Conservation (phyloP, 176 grass and related monocot species). For the Zizania latifolia region DNA sequence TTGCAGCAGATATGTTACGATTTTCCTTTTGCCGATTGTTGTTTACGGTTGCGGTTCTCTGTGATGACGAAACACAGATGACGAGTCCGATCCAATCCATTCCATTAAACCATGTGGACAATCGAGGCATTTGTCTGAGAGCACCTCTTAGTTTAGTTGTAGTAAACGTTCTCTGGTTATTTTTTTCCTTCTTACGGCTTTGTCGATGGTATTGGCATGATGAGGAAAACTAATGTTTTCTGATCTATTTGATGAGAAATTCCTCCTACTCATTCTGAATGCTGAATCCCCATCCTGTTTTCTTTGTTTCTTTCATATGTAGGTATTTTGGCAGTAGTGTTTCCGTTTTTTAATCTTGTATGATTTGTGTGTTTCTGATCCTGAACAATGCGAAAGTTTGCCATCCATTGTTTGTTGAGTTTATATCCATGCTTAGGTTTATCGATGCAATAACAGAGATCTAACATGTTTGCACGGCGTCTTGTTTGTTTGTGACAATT, state of each 20-base stretch:
- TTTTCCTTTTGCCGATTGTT: background rate
- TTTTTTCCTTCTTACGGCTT: background rate
- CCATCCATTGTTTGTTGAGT: background rate
- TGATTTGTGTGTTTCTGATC: background rate
- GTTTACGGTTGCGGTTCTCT: background rate
- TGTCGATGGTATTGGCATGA: background rate
- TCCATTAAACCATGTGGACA: constrained; percentile 18
- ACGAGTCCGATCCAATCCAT: constrained; percentile 22
- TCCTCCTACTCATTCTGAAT: constrained; percentile 24
- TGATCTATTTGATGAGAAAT: constrained; percentile 7
- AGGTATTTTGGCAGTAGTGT: background rate
- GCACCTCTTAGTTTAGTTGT: background rate
- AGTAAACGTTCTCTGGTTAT: background rate
- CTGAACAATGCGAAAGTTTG: background rate
- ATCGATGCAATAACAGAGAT: background rate
- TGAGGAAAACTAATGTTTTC: background rate
- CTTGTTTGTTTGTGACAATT: no score
- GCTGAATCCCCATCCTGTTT: background rate
- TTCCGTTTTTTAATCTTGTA: background rate
- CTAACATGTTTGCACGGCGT: no score
- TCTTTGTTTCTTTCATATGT: no score
- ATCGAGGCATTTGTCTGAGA: constrained; percentile 28
- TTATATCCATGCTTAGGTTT: background rate
- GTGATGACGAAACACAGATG: constrained; percentile 13
- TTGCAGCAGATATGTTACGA: background rate